These are phyloP conservation scores for Chaetomium sp. DNA, from an alignment of 2,329 filamentous ascomycete genomes.

Conservation along the genomic window DNA sequence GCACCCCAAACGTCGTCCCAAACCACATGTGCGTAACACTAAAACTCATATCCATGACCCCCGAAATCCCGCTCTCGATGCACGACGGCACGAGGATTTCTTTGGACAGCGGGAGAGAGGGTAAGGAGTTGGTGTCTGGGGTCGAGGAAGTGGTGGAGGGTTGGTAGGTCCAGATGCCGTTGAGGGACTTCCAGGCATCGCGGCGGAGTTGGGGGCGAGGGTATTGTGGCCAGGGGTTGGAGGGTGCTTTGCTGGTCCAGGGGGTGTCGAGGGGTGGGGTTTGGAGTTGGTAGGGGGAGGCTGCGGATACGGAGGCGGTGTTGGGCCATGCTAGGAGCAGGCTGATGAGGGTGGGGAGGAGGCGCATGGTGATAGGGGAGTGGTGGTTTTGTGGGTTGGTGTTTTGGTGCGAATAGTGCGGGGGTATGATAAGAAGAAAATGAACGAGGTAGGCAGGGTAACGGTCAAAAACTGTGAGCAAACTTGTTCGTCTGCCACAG, in stretches of 20 bases:
- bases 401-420: no score
- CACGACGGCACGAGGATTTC: slow-evolving; percentile 33
- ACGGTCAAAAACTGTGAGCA: no score
- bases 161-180: slow-evolving; percentile 52
- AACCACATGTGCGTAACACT: slow-evolving; percentile 43
- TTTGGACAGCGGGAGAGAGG: slow-evolving; percentile 26
- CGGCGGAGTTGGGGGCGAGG: slow-evolving; percentile 51
- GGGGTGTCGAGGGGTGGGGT: slow-evolving; percentile 41
- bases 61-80: slow-evolving; percentile 36
- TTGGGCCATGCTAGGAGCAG: no score
- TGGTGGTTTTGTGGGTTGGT: no score
- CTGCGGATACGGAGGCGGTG: not conserved
- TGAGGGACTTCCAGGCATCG: slow-evolving; percentile 48
- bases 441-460: no score
- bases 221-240: slow-evolving; percentile 50
- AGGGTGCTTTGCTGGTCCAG: slow-evolving; percentile 48
- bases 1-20: slow-evolving; percentile 44
- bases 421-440: no score
- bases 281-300: slow-evolving; percentile 32
- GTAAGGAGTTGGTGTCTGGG: slow-evolving; percentile 19
- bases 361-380: no score
- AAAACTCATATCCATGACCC: slow-evolving; percentile 37
- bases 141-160: slow-evolving; percentile 23
- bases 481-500: no score
- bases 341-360: no score